Evolutionary conservation across 257 asterid genomes (phyloP).

Genomic region (Solanum neorickii): DNA sequence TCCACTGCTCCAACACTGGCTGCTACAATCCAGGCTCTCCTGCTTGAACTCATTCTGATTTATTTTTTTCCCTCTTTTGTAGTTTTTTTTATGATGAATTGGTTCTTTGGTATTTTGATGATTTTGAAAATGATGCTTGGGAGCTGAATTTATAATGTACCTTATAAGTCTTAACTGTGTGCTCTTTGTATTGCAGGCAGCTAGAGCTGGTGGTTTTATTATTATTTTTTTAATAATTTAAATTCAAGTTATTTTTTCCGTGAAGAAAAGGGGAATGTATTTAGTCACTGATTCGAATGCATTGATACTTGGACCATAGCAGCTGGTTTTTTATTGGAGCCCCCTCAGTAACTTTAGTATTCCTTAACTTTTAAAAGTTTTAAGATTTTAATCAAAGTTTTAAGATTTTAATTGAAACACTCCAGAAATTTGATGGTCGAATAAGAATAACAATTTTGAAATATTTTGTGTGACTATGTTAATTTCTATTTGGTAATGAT

Average conservation of each 20-base stretch:
- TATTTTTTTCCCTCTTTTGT: not conserved
- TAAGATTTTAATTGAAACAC: too few species aligned
- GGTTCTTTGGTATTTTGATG: not conserved
- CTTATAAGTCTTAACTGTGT: not conserved
- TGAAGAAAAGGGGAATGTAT: not conserved
- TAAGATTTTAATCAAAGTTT: too few species aligned
- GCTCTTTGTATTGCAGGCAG: not conserved
- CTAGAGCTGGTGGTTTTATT: not conserved
- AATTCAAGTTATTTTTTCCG: not conserved
- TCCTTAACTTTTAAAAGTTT: too few species aligned
- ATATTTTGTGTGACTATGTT: too few species aligned
- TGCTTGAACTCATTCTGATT: constrained; percentile 8
- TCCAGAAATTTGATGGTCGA: too few species aligned
- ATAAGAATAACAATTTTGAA: too few species aligned
- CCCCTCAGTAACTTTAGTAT: too few species aligned
- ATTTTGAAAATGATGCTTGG: not conserved
- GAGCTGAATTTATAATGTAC: not conserved
- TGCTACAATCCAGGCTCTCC: constrained; percentile 17
- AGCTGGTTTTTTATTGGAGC: not conserved
- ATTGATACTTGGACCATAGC: not conserved
- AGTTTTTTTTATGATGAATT: not conserved
- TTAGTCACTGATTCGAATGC: not conserved
- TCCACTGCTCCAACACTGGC: constrained; percentile 10
- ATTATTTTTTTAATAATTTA: not conserved
- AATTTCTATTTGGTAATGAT: too few species aligned